These are phyloP conservation scores for Daldinia grandis DNA, from an alignment of 495 filamentous ascomycete species.

Conservation along the genomic window DNA sequence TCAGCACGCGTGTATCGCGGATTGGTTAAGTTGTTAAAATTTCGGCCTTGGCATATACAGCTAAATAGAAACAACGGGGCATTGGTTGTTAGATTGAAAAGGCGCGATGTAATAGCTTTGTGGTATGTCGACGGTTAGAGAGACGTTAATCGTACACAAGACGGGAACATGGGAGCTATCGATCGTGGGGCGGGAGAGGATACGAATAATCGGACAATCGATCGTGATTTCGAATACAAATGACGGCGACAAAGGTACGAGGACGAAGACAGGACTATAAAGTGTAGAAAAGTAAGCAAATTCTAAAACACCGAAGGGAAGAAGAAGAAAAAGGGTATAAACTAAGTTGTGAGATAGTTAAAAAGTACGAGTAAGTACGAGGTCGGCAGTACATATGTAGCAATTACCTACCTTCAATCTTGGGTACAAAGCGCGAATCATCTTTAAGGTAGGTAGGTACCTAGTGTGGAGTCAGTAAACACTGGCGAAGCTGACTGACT, in stretches of 20 bases:
- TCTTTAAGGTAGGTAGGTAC: too few species aligned
- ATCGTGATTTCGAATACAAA: background rate
- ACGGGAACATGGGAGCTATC: background rate
- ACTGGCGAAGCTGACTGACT: slow-evolving; percentile 2
- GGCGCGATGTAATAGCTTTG: background rate
- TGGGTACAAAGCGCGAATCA: slow-evolving; percentile 29
- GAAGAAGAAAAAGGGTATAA: background rate
- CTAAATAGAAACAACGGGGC: background rate
- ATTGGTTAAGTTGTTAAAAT: background rate
- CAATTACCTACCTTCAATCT: background rate
- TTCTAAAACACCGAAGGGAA: background rate
- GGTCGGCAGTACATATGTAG: background rate
- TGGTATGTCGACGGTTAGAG: background rate
- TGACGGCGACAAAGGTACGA: background rate
- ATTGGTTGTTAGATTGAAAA: background rate
- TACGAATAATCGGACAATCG: background rate
- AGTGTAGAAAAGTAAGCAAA: background rate
- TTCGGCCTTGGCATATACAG: background rate
- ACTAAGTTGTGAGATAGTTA: background rate
- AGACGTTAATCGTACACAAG: background rate
- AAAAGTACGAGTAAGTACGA: slow-evolving; percentile 2
- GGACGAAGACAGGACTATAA: background rate
- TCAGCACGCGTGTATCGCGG: slow-evolving; percentile 27
- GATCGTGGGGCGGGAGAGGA: background rate
- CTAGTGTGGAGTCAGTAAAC: slow-evolving; percentile 34